Conservation (phyloP, 1,139 yeast genomes). For the Sugiyamaella sp. region DNA sequence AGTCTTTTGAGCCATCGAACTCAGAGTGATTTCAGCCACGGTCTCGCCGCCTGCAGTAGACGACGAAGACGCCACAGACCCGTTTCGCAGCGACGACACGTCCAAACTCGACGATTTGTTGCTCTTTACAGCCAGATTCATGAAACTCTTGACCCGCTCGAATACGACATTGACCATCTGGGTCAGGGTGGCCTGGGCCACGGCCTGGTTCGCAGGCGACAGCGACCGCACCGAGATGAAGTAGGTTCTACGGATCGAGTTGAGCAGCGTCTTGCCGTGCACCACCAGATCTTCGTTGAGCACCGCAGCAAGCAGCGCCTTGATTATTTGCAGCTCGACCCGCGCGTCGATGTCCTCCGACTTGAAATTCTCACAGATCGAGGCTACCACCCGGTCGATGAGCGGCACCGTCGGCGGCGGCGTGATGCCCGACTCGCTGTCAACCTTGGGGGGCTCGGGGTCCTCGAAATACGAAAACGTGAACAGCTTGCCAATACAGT, state of each 20-base stretch:
- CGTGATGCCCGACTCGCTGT: slow-evolving; percentile 46
- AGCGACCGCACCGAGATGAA: slow-evolving; percentile 86
- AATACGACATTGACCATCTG: slow-evolving; percentile 88
- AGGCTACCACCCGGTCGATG: slow-evolving; percentile 83
- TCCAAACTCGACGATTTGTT: slow-evolving; percentile 22
- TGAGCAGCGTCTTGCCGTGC: slow-evolving; percentile 86
- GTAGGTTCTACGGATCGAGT: slow-evolving; percentile 91
- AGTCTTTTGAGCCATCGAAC: slow-evolving; percentile 18
- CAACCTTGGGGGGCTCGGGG: slow-evolving; percentile 47
- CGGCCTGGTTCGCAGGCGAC: slow-evolving; percentile 81
- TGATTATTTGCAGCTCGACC: slow-evolving; percentile 87
- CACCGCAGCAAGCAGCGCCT: slow-evolving; percentile 88
- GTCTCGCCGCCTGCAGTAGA: slow-evolving; percentile 2
- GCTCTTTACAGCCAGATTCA: slow-evolving; percentile 12
- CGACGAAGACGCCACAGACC: slow-evolving; percentile 7
- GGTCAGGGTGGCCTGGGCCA: slow-evolving; percentile 93
- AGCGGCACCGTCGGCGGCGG: slow-evolving; percentile 60
- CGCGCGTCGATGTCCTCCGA: slow-evolving; percentile 91
- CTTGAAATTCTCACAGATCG: slow-evolving; percentile 82
- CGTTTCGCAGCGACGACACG: slow-evolving; percentile 15
- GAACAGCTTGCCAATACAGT: slow-evolving; percentile 66
- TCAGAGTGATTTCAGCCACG: slow-evolving; percentile 18
- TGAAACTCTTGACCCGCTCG: slow-evolving; percentile 59
- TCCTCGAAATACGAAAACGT: slow-evolving; percentile 64
- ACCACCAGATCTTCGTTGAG: slow-evolving; percentile 78